These are phyloP conservation scores for Pichia exigua DNA, from an alignment of 805 yeast genomes.

Conservation along the genomic window DNA sequence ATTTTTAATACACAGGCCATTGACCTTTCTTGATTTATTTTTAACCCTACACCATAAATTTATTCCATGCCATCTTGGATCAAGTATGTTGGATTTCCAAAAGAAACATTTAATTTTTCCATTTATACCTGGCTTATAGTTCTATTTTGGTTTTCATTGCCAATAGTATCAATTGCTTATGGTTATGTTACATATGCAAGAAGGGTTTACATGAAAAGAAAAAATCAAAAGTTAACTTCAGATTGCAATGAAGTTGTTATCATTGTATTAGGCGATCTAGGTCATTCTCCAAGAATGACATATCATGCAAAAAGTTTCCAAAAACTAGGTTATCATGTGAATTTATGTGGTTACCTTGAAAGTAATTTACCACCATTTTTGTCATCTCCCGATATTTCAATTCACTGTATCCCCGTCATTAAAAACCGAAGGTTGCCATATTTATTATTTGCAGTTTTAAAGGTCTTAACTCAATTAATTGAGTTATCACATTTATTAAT, in stretches of 20 bases:
- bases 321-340: slow-evolving; percentile 63
- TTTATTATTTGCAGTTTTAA: slow-evolving; percentile 45
- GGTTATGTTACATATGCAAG: slow-evolving; percentile 29
- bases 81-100: slow-evolving; percentile 18
- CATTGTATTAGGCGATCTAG: slow-evolving; percentile 85
- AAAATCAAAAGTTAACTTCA: slow-evolving; percentile 7
- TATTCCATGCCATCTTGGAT: slow-evolving; percentile 12
- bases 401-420: slow-evolving; percentile 39
- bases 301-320: slow-evolving; percentile 81
- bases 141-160: slow-evolving; percentile 38
- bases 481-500: slow-evolving; percentile 42
- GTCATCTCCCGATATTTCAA: slow-evolving; percentile 36
- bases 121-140: slow-evolving; percentile 39
- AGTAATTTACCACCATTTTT: slow-evolving; percentile 45
- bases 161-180: slow-evolving; percentile 35
- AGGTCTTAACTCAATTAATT: slow-evolving; percentile 50
- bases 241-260: slow-evolving; percentile 53
- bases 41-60: neutral
- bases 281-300: slow-evolving; percentile 91
- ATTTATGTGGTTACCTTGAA: slow-evolving; percentile 76
- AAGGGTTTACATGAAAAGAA: slow-evolving; percentile 7
- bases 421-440: slow-evolving; percentile 43
- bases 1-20: too few species aligned
- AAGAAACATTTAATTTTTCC: slow-evolving; percentile 22
- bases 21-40: neutral